Percentiles rank a stretch among this genome's conserved stretches.
phyloP scores from a whole-genome alignment of 1,139 yeast genomes.

The Geotrichum carabidarum region DNA sequence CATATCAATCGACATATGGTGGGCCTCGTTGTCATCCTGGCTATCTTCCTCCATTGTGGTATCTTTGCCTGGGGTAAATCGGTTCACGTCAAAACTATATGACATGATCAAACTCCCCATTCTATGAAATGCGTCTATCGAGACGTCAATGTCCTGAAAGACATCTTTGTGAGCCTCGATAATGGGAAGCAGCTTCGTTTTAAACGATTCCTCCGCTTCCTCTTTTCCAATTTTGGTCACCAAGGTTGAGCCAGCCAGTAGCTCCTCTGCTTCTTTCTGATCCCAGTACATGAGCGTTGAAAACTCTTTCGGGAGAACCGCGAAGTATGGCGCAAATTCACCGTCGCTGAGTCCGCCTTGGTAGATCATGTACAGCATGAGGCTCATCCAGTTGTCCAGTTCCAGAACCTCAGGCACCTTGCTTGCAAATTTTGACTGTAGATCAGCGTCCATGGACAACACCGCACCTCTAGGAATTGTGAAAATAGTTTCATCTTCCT shows the following conservation, averaged over 20 bases:
- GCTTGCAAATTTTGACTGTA: conserved; percentile 25
- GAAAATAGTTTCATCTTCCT: conserved; percentile 58
- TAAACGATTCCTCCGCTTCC: conserved; percentile 58
- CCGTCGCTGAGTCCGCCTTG: conserved; percentile 44
- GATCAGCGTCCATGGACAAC: conserved; percentile 55
- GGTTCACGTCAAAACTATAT: conserved; percentile 57
- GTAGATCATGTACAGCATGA: conserved; percentile 56
- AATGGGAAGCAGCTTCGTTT: conserved; percentile 37
- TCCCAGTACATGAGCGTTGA: conserved; percentile 79
- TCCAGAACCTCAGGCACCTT: conserved; percentile 44
- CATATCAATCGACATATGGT: conserved; percentile 20
- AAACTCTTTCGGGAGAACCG: conserved; percentile 60
- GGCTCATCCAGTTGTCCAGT: conserved; percentile 64
- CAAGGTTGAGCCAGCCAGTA: conserved; percentile 69
- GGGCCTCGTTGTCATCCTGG: conserved; percentile 22
- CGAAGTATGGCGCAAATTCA: conserved; percentile 65
- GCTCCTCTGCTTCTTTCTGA: conserved; percentile 43
- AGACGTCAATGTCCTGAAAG: conserved; percentile 36
- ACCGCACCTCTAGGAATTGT: conserved; percentile 57
- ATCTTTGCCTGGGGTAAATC: conserved; percentile 8
- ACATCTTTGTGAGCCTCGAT: conserved; percentile 30
- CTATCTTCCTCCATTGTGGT: conserved; percentile 15
- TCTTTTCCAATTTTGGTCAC: conserved; percentile 65
- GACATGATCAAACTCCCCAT: conserved; percentile 69
- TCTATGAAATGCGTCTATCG: conserved; percentile 57